Conservation (phyloP, 106 monocot genomes). For the Apostasia ramifera region DNA sequence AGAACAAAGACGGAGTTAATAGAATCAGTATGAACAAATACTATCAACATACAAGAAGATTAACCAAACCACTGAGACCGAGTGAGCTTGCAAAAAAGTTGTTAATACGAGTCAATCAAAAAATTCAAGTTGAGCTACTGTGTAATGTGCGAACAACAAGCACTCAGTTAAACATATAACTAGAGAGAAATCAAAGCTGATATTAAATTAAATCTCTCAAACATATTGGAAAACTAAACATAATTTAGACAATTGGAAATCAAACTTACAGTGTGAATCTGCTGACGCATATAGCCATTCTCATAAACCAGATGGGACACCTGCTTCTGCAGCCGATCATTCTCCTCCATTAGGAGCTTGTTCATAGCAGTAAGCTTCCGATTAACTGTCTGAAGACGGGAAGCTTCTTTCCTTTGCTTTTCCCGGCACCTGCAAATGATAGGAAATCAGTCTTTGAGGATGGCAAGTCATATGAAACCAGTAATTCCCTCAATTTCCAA, state of each 20-base stretch:
- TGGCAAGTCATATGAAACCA: too few relatives aligned
- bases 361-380: constrained; percentile 91
- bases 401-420: constrained; percentile 88
- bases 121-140: too few relatives aligned
- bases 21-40: too few relatives aligned
- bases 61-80: too few relatives aligned
- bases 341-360: constrained; percentile 96
- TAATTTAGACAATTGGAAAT: neutral
- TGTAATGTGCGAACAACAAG: too few relatives aligned
- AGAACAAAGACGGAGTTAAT: too few relatives aligned
- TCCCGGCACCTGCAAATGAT: constrained; percentile 62
- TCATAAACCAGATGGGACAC: constrained; percentile 82
- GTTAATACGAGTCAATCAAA: too few relatives aligned
- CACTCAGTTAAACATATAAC: neutral
- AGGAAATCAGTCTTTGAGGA: neutral
- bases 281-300: constrained; percentile 83
- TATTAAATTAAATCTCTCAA: neutral
- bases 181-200: neutral
- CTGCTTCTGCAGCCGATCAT: constrained; percentile 93
- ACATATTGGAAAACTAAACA: neutral
- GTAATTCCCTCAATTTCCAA: too few relatives aligned
- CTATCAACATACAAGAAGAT: too few relatives aligned
- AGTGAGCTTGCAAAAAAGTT: too few relatives aligned
- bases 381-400: constrained; percentile 84
- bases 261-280: constrained; percentile 63